Conservation (phyloP, 305 asterid species). For the Euphrasia arctica region DNA sequence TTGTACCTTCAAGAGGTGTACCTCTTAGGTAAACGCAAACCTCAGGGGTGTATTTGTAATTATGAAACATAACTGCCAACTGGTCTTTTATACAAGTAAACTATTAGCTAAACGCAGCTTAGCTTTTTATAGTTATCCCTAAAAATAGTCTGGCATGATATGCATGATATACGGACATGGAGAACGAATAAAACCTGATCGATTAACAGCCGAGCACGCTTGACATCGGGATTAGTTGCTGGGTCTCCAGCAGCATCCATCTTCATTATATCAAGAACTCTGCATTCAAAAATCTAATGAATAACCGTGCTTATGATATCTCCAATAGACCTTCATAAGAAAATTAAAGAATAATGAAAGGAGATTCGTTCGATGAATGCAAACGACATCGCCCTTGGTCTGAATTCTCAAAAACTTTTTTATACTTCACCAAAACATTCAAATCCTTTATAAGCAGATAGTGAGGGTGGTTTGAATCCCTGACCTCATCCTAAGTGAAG, state of each 20-base stretch:
- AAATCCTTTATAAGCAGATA: no score
- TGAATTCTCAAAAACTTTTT: no score
- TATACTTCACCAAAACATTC: no score
- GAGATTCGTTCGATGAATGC: constrained; percentile 12
- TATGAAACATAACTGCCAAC: no score
- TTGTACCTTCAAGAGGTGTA: no score
- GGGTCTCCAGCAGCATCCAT: constrained; percentile 89
- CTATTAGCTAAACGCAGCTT: neutral
- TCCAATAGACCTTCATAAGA: constrained; percentile 6
- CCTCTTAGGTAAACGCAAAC: neutral
- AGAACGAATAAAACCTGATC: constrained; percentile 51
- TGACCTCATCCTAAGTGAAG: no score
- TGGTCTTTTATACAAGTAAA: no score
- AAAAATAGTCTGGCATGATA: neutral
- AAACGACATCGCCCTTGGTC: neutral
- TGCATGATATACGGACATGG: constrained; percentile 8
- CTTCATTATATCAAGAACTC: constrained; percentile 91
- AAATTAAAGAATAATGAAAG: neutral
- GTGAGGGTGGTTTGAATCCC: no score
- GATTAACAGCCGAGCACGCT: constrained; percentile 64
- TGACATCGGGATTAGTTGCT: constrained; percentile 61
- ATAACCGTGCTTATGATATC: constrained; percentile 17
- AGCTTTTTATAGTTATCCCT: neutral
- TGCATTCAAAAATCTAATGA: constrained; percentile 32
- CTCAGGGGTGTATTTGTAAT: neutral